phyloP scores from a whole-genome alignment of 805 yeast genomes.

The Lipomyces sp. region DNA sequence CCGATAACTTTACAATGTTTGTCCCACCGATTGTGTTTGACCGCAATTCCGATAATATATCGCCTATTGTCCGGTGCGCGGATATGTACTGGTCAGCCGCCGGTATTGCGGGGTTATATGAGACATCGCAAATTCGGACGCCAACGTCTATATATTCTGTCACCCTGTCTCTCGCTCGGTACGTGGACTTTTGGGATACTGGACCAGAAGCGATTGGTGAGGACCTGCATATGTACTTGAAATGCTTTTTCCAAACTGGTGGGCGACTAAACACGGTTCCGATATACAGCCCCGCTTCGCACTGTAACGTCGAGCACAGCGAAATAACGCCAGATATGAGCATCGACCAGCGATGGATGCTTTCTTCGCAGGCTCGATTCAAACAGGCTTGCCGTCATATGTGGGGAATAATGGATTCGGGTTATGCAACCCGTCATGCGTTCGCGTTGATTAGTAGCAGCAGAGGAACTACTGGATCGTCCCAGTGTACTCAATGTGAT shows the following conservation, averaged over 20 bases:
- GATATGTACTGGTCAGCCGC: slow-evolving; percentile 39
- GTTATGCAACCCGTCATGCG: slow-evolving; percentile 32
- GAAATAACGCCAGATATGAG: neutral
- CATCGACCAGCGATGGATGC: slow-evolving; percentile 17
- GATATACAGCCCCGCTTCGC: slow-evolving; percentile 37
- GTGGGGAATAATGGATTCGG: slow-evolving; percentile 39
- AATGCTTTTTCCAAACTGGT: slow-evolving; percentile 32
- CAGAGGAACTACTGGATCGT: no score
- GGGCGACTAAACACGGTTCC: slow-evolving; percentile 32
- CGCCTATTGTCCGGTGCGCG: slow-evolving; percentile 38
- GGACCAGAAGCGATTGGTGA: slow-evolving; percentile 39
- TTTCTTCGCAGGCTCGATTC: slow-evolving; percentile 31
- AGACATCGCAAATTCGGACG: slow-evolving; percentile 29
- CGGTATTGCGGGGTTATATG: slow-evolving; percentile 37
- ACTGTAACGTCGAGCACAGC: slow-evolving; percentile 36
- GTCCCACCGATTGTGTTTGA: slow-evolving; percentile 37
- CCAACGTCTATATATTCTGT: slow-evolving; percentile 38
- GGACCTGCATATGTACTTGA: slow-evolving; percentile 38
- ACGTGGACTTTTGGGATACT: slow-evolving; percentile 38
- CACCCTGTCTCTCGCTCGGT: slow-evolving; percentile 31
- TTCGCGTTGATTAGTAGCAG: neutral
- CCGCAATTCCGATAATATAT: slow-evolving; percentile 33
- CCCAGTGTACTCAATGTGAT: neutral
- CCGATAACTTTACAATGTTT: slow-evolving; percentile 27
- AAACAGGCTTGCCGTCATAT: slow-evolving; percentile 38